Evolutionary conservation across 306 rosid genomes (phyloP).

Genomic region (Ceratonia siliqua): DNA sequence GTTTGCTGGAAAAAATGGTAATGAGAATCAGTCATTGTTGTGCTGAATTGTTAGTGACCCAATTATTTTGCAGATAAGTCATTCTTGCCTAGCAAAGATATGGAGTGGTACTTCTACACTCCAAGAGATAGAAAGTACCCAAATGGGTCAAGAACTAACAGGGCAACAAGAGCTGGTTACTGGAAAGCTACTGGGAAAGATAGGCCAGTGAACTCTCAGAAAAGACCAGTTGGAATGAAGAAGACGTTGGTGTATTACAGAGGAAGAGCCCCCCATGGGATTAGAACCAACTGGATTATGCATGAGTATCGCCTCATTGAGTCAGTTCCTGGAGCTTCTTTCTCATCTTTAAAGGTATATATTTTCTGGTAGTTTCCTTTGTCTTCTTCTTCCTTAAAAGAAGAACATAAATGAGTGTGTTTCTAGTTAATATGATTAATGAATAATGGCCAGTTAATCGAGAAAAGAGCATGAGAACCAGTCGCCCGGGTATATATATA

Average conservation of each 20-base stretch:
- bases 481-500: no score
- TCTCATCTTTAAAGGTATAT: slow-evolving; percentile 71
- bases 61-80: slow-evolving; percentile 73
- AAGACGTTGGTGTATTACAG: slow-evolving; percentile 85
- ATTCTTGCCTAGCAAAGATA: slow-evolving; percentile 77
- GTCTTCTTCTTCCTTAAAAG: not conserved
- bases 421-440: not conserved
- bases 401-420: not conserved
- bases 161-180: slow-evolving; percentile 87
- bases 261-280: slow-evolving; percentile 96
- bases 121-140: slow-evolving; percentile 91
- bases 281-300: slow-evolving; percentile 94
- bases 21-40: no score
- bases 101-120: slow-evolving; percentile 95
- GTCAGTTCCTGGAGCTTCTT: slow-evolving; percentile 45
- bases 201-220: slow-evolving; percentile 65
- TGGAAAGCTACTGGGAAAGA: slow-evolving; percentile 98
- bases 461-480: no score
- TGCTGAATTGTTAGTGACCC: not conserved
- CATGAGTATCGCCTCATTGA: slow-evolving; percentile 84
- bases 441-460: no score
- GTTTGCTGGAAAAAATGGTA: no score
- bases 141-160: slow-evolving; percentile 87
- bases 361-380: not conserved
- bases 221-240: slow-evolving; percentile 71